phyloP scores from a whole-genome alignment of 2,329 filamentous ascomycete species.

The Thielaviopsis musarum region DNA sequence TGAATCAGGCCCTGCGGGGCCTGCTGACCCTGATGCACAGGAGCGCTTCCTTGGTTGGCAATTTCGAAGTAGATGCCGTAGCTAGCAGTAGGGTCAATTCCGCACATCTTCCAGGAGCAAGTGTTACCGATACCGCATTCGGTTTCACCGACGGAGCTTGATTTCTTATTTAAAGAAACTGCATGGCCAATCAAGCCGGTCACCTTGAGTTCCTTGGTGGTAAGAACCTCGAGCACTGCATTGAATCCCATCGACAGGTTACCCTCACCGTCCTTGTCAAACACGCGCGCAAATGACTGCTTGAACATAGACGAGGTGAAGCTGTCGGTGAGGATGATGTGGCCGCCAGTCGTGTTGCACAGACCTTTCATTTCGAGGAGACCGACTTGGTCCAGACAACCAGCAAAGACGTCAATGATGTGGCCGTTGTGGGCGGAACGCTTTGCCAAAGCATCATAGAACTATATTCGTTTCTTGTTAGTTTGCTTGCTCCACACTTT shows the following conservation, averaged over 20 bases:
- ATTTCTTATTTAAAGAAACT: slow-evolving; percentile 95
- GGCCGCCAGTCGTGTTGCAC: slow-evolving; percentile 86
- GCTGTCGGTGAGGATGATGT: slow-evolving; percentile 96
- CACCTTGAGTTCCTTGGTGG: slow-evolving; percentile 95
- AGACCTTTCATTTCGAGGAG: slow-evolving; percentile 96
- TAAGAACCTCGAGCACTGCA: slow-evolving; percentile 83
- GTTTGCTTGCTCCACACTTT: neutral
- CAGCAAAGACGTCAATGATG: slow-evolving; percentile 93
- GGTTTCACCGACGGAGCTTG: slow-evolving; percentile 87
- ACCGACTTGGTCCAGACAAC: slow-evolving; percentile 92
- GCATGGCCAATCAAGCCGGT: slow-evolving; percentile 94
- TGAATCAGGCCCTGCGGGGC: slow-evolving; percentile 93
- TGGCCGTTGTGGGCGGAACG: slow-evolving; percentile 92
- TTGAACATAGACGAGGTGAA: slow-evolving; percentile 99
- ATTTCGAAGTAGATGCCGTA: slow-evolving; percentile 98
- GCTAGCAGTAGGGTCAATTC: slow-evolving; percentile 82
- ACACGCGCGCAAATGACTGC: slow-evolving; percentile 91
- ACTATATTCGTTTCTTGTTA: slow-evolving; percentile 33
- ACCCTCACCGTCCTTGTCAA: slow-evolving; percentile 90
- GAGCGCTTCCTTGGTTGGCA: slow-evolving; percentile 75
- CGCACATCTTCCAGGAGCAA: slow-evolving; percentile 99
- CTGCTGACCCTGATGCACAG: slow-evolving; percentile 60
- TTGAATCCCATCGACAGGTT: slow-evolving; percentile 98
- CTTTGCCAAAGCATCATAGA: slow-evolving; percentile 89
- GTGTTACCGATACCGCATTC: slow-evolving; percentile 98